These are phyloP conservation scores for Phaeomoniella chlamydospora DNA, from an alignment of 2,329 filamentous ascomycete genomes.

Conservation along the genomic window DNA sequence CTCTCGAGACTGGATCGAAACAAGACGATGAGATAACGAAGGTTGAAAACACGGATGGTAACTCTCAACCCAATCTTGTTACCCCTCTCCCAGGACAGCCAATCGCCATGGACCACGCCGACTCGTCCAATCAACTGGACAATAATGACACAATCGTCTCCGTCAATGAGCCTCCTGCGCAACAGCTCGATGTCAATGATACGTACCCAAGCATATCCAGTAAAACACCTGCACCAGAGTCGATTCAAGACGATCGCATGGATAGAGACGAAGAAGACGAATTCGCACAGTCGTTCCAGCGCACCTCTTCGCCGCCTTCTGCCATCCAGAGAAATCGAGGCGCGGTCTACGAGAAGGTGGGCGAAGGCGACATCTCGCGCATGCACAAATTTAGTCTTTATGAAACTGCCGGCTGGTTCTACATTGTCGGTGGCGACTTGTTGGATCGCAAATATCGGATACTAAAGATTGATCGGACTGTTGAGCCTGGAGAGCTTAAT, in stretches of 20 bases:
- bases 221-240: constrained; percentile 15
- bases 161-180: neutral
- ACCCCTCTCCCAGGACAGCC: neutral
- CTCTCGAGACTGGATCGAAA: neutral
- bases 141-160: neutral
- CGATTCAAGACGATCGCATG: constrained; percentile 15
- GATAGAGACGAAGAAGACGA: constrained; percentile 26
- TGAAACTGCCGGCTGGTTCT: constrained; percentile 85
- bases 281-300: constrained; percentile 28
- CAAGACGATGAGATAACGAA: neutral
- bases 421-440: constrained; percentile 85
- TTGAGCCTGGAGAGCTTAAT: constrained; percentile 61
- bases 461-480: constrained; percentile 85
- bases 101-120: neutral
- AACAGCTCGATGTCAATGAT: neutral
- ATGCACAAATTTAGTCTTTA: constrained; percentile 99
- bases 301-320: constrained; percentile 20
- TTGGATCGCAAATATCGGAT: constrained; percentile 81
- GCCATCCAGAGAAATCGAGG: constrained; percentile 22
- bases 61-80: neutral
- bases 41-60: neutral
- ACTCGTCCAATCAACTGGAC: neutral
- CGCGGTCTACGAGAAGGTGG: constrained; percentile 18
- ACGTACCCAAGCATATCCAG: constrained; percentile 11
- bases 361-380: constrained; percentile 31